Conservation (phyloP, 2,329 filamentous ascomycete species). For the Lithohypha guttulata region DNA sequence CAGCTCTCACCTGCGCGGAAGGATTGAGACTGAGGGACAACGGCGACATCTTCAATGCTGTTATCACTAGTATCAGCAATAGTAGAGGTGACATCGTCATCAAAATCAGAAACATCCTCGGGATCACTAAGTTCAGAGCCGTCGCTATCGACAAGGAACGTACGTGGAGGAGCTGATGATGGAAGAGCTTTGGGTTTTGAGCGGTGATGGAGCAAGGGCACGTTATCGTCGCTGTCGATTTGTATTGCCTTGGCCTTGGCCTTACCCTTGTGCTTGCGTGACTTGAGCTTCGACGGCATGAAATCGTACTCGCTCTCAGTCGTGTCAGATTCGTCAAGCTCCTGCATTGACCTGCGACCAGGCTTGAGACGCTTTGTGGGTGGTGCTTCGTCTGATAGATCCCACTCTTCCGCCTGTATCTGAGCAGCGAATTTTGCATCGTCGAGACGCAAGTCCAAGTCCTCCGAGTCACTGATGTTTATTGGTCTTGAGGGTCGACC, state of each 20-base stretch:
- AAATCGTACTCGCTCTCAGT: neutral
- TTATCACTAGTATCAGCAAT: conserved; percentile 4
- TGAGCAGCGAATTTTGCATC: conserved; percentile 45
- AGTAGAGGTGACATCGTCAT: conserved; percentile 8
- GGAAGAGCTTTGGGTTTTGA: neutral
- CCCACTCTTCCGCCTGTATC: conserved; percentile 48
- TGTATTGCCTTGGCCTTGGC: conserved; percentile 7
- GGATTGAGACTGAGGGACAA: neutral
- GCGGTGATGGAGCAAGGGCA: conserved; percentile 11
- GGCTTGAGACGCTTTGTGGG: conserved; percentile 2
- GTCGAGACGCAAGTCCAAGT: conserved; percentile 23
- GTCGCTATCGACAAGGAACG: conserved; percentile 9
- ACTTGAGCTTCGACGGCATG: neutral
- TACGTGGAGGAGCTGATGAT: neutral
- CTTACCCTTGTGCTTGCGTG: conserved; percentile 8
- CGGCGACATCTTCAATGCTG: neutral
- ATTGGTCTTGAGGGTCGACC: conserved; percentile 34
- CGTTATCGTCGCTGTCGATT: conserved; percentile 14
- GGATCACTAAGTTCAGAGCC: conserved; percentile 8
- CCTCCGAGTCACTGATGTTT: conserved; percentile 30
- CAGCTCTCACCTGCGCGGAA: neutral
- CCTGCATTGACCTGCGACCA: neutral
- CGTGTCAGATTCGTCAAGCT: neutral
- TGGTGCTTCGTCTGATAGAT: conserved; percentile 9
- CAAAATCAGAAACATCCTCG: conserved; percentile 9